phyloP scores from a whole-genome alignment of 192 early-diverging fungal genomes.

The Oehlia diaphana region DNA sequence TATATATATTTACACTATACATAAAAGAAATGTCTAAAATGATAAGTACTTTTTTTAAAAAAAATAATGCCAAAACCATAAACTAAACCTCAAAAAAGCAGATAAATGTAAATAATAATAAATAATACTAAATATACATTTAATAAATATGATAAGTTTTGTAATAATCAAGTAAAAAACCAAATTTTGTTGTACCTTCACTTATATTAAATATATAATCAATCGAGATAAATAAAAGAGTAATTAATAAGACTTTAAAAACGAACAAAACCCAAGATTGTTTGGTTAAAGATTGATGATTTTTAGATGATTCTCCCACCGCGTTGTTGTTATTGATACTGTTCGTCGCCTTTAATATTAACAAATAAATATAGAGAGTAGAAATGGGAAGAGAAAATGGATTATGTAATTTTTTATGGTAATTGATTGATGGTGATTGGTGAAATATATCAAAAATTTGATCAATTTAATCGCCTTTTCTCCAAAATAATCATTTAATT shows the following conservation, averaged over 20 bases:
- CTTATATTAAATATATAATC: not conserved
- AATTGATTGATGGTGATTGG: not conserved
- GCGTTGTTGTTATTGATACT: not conserved
- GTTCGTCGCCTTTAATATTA: not conserved
- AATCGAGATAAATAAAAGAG: slow-evolving; percentile 1
- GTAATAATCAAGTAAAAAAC: slow-evolving; percentile 6
- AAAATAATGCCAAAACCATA: not conserved
- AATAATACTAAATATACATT: not conserved
- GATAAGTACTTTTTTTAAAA: not conserved
- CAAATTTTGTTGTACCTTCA: not conserved
- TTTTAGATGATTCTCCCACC: not conserved
- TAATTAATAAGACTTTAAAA: not conserved
- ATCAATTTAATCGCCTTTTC: not conserved
- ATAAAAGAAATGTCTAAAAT: not conserved
- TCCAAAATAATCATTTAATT: not conserved
- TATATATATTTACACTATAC: slow-evolving; percentile 23
- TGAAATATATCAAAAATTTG: not conserved
- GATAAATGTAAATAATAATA: not conserved
- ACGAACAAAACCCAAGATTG: not conserved
- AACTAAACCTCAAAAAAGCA: not conserved
- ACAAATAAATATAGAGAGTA: too few species aligned
- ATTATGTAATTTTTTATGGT: not conserved
- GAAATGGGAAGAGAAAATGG: too few species aligned
- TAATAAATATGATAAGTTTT: slow-evolving; percentile 14
- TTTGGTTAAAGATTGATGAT: slow-evolving; percentile 4